phyloP scores from a whole-genome alignment of 2,329 filamentous ascomycete species.

The Sporothrix protearum region DNA sequence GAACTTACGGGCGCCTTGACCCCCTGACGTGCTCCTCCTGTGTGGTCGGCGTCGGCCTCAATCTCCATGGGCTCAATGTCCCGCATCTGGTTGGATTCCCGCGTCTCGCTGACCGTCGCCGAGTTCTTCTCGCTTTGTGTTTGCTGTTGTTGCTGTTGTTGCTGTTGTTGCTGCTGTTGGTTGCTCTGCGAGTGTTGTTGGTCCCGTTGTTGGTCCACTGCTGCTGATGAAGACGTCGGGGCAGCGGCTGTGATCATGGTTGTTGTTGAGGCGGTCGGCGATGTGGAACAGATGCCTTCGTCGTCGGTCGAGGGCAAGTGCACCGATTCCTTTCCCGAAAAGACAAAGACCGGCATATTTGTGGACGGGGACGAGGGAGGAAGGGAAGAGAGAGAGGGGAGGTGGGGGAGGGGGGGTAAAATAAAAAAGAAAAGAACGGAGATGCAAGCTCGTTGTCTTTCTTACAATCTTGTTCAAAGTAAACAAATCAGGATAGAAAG shows the following conservation, averaged over 20 bases:
- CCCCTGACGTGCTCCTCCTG: neutral
- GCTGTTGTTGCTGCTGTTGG: neutral
- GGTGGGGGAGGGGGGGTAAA: neutral
- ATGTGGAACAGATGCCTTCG: slow-evolving; percentile 14
- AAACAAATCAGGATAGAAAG: too few relatives aligned
- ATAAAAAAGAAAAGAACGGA: neutral
- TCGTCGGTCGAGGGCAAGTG: slow-evolving; percentile 18
- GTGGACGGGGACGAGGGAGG: neutral
- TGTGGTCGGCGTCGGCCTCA: neutral
- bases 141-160: neutral
- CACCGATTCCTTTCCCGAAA: slow-evolving; percentile 4
- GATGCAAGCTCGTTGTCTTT: neutral
- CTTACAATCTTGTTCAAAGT: neutral
- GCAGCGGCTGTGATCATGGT: slow-evolving; percentile 22
- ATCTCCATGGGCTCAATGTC: slow-evolving; percentile 11
- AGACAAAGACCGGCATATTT: slow-evolving; percentile 2
- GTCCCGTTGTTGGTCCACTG: neutral
- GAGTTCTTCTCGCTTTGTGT: neutral
- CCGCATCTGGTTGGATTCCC: neutral
- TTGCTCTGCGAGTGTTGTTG: neutral
- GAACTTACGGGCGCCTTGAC: neutral
- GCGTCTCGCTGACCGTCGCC: neutral
- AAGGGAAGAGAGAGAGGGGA: neutral
- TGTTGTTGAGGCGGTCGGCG: slow-evolving; percentile 16
- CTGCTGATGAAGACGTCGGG: slow-evolving; percentile 7